Conservation (phyloP, 345 rosid species). For the Arabidopsis suecica region DNA sequence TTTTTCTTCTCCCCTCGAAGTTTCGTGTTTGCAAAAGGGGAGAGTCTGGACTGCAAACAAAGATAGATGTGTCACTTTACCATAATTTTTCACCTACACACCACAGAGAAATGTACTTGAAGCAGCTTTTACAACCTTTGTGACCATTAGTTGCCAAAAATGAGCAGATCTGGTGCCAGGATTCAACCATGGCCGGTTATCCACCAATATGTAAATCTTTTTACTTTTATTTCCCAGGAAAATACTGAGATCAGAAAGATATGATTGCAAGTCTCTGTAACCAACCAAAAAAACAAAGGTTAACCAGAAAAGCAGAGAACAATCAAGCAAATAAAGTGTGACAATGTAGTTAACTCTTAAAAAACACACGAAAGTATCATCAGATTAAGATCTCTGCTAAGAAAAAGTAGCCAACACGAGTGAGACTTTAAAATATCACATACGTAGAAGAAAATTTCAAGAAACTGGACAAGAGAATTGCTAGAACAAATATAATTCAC, state of each 20-base stretch:
- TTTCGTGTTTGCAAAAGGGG: slow-evolving; percentile 95
- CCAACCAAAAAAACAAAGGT: slow-evolving; percentile 29
- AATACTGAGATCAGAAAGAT: slow-evolving; percentile 86
- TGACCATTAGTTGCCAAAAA: slow-evolving; percentile 97
- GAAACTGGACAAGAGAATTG: slow-evolving; percentile 12
- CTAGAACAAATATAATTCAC: slow-evolving; percentile 10
- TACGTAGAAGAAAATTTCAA: slow-evolving; percentile 12
- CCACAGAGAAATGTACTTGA: neutral
- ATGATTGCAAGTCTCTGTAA: slow-evolving; percentile 96
- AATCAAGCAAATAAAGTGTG: slow-evolving; percentile 27
- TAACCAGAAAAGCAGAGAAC: slow-evolving; percentile 11
- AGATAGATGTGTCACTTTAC: slow-evolving; percentile 28
- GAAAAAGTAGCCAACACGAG: neutral
- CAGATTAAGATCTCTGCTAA: neutral
- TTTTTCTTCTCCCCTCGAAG: slow-evolving; percentile 52
- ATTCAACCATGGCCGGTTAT: slow-evolving; percentile 88
- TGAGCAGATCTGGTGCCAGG: slow-evolving; percentile 72
- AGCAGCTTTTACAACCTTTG: slow-evolving; percentile 67
- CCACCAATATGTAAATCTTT: slow-evolving; percentile 86
- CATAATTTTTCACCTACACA: neutral
- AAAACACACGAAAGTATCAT: slow-evolving; percentile 21
- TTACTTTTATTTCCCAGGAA: slow-evolving; percentile 82
- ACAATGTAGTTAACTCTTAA: slow-evolving; percentile 6
- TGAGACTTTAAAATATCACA: neutral
- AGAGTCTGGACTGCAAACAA: slow-evolving; percentile 82